Evolutionary conservation across 257 asterid species (phyloP).

Genomic region (Jacaranda copaia): DNA sequence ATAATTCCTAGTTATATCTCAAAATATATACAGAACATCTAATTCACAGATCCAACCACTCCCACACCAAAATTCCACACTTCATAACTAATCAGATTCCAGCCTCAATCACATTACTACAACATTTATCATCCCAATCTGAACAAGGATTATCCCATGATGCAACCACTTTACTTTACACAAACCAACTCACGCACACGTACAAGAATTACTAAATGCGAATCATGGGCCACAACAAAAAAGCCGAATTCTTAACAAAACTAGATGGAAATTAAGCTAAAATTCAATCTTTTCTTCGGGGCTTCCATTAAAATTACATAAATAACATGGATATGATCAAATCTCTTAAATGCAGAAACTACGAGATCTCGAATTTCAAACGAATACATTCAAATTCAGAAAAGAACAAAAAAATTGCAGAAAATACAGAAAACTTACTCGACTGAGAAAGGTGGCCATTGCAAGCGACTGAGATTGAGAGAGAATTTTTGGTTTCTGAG

Average conservation of each 20-base stretch:
- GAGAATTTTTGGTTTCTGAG: conserved; percentile 18
- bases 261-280: neutral
- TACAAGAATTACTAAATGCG: neutral
- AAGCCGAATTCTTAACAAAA: neutral
- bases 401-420: neutral
- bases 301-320: neutral
- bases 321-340: neutral
- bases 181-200: conserved; percentile 4
- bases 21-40: neutral
- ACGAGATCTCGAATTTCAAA: conserved; percentile 34
- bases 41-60: neutral
- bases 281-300: neutral
- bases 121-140: neutral
- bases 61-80: neutral
- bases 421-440: conserved; percentile 42
- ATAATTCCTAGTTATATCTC: conserved; percentile 12
- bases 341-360: conserved; percentile 32
- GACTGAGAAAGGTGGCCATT: conserved; percentile 63
- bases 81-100: neutral
- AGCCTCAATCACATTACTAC: conserved; percentile 1
- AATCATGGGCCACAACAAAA: conserved; percentile 1
- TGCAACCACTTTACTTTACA: conserved; percentile 9
- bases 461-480: conserved; percentile 21
- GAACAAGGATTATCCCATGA: neutral
- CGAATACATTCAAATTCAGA: conserved; percentile 16